Conservation (phyloP, 495 filamentous ascomycete species). For the Daldinia bambusicola region DNA sequence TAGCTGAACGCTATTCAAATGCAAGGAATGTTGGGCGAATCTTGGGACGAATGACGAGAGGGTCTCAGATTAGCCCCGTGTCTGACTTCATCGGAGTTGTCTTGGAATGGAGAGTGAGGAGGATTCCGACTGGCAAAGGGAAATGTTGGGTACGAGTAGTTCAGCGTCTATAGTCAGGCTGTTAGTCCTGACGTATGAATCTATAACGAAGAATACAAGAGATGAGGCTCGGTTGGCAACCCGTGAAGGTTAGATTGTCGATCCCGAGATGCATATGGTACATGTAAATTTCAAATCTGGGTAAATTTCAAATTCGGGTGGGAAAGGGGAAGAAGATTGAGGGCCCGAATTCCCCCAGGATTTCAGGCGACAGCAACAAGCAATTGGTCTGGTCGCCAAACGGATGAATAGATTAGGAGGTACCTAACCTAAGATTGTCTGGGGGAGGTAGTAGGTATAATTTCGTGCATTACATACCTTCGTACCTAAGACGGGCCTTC, state of each 20-base stretch:
- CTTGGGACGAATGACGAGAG: constrained; percentile 26
- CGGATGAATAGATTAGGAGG: no score
- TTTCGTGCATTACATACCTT: constrained; percentile 39
- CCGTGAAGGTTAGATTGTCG: constrained; percentile 31
- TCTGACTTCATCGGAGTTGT: constrained; percentile 48
- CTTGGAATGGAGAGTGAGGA: constrained; percentile 26
- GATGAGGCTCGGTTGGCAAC: no score
- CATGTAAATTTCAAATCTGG: constrained; percentile 15
- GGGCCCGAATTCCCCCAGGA: constrained; percentile 9
- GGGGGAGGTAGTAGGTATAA: constrained; percentile 19
- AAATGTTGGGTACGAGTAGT: constrained; percentile 17
- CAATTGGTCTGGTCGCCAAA: constrained; percentile 1
- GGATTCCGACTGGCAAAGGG: constrained; percentile 22
- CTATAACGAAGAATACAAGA: constrained; percentile 22
- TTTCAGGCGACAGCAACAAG: constrained; percentile 8
- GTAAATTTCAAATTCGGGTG: no score
- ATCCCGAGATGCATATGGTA: constrained; percentile 30
- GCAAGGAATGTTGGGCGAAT: constrained; percentile 17
- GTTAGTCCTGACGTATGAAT: constrained; percentile 22
- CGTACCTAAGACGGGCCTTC: constrained; percentile 19
- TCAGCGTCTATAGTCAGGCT: neutral
- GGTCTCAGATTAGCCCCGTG: constrained; percentile 46
- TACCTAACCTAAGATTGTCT: constrained; percentile 16
- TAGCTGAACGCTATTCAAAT: constrained; percentile 20
- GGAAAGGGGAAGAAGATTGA: constrained; percentile 33